phyloP scores from a whole-genome alignment of 73 alveolate genomes.

The Tetrahymena thermophila region DNA sequence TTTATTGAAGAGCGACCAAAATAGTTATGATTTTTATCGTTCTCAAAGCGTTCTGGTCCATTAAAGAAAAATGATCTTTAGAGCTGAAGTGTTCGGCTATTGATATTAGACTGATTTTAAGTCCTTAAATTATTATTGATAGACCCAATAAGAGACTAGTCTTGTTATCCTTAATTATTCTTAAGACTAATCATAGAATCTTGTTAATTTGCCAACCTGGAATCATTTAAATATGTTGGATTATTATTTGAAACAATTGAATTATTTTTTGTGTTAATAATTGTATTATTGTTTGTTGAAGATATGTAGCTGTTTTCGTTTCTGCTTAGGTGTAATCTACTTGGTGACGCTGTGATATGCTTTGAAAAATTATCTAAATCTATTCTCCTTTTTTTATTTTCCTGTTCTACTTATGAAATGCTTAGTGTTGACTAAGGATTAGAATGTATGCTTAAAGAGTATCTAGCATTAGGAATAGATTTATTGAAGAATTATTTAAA shows the following conservation, averaged over 20 bases:
- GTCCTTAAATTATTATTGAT: neutral
- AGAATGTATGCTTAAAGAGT: neutral
- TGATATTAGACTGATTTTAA: neutral
- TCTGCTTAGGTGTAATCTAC: neutral
- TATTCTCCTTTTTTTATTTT: neutral
- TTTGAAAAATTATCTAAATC: neutral
- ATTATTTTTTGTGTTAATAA: neutral
- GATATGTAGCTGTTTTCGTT: neutral
- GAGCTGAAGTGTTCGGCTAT: neutral
- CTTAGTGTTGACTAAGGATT: neutral
- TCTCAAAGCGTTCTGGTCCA: neutral
- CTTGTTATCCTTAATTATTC: neutral
- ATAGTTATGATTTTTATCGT: neutral
- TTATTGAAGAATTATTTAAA: neutral
- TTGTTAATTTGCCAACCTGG: neutral
- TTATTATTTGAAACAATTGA: neutral
- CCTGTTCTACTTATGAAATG: neutral
- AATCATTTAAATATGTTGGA: neutral
- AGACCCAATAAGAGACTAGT: neutral
- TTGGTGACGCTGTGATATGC: neutral
- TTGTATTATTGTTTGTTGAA: neutral
- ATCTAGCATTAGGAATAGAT: neutral
- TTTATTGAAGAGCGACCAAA: neutral
- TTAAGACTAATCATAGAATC: neutral
- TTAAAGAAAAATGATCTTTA: neutral